These are phyloP conservation scores for Chrysoporthe austroafricana DNA, from an alignment of 2,329 filamentous ascomycete genomes.

Conservation along the genomic window DNA sequence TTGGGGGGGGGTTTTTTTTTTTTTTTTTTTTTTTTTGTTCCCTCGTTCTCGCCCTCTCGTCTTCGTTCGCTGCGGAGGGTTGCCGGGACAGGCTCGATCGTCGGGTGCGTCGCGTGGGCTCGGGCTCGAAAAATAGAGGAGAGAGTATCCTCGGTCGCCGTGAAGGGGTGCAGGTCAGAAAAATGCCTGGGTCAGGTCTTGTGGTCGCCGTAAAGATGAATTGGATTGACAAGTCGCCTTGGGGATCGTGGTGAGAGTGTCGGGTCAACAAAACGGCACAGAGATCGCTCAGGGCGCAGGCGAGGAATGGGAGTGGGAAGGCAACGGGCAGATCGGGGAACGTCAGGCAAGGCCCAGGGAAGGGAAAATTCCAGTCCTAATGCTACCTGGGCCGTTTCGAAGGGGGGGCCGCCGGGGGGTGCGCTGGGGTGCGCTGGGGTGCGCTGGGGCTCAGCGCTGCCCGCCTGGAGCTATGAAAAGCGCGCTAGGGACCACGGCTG, in stretches of 20 bases:
- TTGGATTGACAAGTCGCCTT: conserved; percentile 28
- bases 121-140: conserved; percentile 22
- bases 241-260: conserved; percentile 21
- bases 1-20: too few relatives aligned
- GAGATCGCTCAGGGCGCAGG: conserved; percentile 4
- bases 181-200: conserved; percentile 28
- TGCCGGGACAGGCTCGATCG: conserved; percentile 20
- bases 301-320: conserved; percentile 19
- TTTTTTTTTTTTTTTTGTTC: conserved; percentile 14
- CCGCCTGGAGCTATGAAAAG: neutral
- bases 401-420: neutral
- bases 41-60: conserved; percentile 2
- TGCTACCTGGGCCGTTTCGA: conserved; percentile 6
- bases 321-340: conserved; percentile 25
- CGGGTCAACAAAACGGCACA: conserved; percentile 26
- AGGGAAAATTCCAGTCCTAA: conserved; percentile 11
- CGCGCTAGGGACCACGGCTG: neutral
- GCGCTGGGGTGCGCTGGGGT: neutral
- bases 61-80: conserved; percentile 21
- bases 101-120: conserved; percentile 25
- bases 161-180: conserved; percentile 18
- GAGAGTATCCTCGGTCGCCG: conserved; percentile 19
- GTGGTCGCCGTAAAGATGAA: conserved; percentile 27
- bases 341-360: conserved; percentile 18
- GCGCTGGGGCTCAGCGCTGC: neutral